These are phyloP conservation scores for Magnaporthales sp. DNA, from an alignment of 2,329 filamentous ascomycete species.

Conservation along the genomic window DNA sequence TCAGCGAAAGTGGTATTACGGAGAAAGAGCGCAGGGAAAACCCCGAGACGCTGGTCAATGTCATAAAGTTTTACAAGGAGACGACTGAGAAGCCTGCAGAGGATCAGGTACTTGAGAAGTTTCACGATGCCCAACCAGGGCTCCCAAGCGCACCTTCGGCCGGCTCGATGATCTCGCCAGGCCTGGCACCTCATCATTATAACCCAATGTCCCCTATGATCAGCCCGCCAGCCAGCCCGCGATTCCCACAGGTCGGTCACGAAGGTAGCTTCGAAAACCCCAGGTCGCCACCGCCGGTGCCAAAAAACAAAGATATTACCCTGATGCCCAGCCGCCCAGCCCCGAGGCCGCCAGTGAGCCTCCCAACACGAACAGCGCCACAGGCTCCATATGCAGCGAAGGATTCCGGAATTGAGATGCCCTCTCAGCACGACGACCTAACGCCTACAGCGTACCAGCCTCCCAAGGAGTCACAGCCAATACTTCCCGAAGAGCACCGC, in stretches of 20 bases:
- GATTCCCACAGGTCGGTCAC: constrained; percentile 76
- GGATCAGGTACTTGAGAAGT: constrained; percentile 91
- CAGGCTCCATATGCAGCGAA: constrained; percentile 48
- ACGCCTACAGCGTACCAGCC: constrained; percentile 28
- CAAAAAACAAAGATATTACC: constrained; percentile 50
- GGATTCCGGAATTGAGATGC: constrained; percentile 56
- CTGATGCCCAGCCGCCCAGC: constrained; percentile 77
- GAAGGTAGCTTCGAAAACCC: constrained; percentile 97
- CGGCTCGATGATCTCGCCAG: constrained; percentile 37
- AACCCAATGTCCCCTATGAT: constrained; percentile 53
- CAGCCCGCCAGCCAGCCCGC: constrained; percentile 74
- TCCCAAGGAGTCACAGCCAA: constrained; percentile 45
- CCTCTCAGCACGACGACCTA: constrained; percentile 47
- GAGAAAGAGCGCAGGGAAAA: constrained; percentile 94
- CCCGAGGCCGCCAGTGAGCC: constrained; percentile 70
- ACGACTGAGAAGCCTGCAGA: constrained; percentile 73
- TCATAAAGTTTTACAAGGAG: constrained; percentile 95
- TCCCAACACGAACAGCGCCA: constrained; percentile 48
- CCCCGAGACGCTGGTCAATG: constrained; percentile 90
- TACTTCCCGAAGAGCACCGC: constrained; percentile 59
- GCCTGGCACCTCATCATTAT: constrained; percentile 46
- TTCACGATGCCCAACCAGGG: constrained; percentile 70
- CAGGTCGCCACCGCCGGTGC: constrained; percentile 82
- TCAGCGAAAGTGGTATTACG: constrained; percentile 92
- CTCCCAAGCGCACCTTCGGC: constrained; percentile 31